These are phyloP conservation scores for Leccinum variicolor DNA, from an alignment of 768 basidiomycete species.

Conservation along the genomic window DNA sequence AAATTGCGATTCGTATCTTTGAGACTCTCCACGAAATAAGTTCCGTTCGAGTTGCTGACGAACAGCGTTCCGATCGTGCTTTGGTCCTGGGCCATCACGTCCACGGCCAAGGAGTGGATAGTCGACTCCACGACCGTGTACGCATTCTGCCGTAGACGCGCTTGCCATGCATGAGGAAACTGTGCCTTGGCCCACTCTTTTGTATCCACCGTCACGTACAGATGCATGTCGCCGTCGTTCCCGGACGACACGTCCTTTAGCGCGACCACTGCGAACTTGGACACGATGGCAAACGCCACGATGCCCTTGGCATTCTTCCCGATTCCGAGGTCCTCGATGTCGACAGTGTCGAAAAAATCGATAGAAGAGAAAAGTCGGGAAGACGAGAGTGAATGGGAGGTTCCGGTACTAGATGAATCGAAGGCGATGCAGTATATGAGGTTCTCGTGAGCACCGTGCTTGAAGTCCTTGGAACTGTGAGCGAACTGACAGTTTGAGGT, in stretches of 20 bases:
- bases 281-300: slow-evolving; percentile 89
- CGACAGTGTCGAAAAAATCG: slow-evolving; percentile 71
- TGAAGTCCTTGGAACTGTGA: slow-evolving; percentile 80
- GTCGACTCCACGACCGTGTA: slow-evolving; percentile 97
- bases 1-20: slow-evolving; percentile 91
- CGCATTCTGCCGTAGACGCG: slow-evolving; percentile 81
- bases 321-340: slow-evolving; percentile 84
- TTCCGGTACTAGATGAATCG: slow-evolving; percentile 51
- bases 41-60: slow-evolving; percentile 94
- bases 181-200: slow-evolving; percentile 82
- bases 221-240: slow-evolving; percentile 66
- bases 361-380: slow-evolving; percentile 78
- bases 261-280: slow-evolving; percentile 90
- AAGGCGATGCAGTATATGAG: slow-evolving; percentile 90
- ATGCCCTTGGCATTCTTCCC: slow-evolving; percentile 84
- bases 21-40: slow-evolving; percentile 88
- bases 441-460: slow-evolving; percentile 67
- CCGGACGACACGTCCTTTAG: slow-evolving; percentile 62
- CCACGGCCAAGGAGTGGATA: slow-evolving; percentile 89
- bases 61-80: slow-evolving; percentile 83
- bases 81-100: slow-evolving; percentile 75
- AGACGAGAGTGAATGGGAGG: slow-evolving; percentile 45
- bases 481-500: slow-evolving; percentile 86
- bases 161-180: slow-evolving; percentile 87
- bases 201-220: slow-evolving; percentile 86